Evolutionary conservation across 306 rosid genomes (phyloP).

Genomic region (Sindora glabra): DNA sequence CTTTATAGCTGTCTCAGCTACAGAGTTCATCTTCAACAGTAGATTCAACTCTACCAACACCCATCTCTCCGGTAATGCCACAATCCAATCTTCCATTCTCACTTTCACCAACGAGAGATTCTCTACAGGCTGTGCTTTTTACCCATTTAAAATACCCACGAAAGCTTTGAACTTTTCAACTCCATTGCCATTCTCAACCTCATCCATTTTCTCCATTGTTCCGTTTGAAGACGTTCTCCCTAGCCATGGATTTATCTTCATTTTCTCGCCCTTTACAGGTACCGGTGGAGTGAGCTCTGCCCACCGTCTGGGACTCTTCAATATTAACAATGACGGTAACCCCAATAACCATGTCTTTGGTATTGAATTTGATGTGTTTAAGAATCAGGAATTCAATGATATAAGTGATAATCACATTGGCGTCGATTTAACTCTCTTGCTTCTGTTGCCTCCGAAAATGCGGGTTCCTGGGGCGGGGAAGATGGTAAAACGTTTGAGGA

Average conservation of each 20-base stretch:
- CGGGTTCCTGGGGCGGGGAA: constrained; percentile 38
- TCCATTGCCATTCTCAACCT: constrained; percentile 33
- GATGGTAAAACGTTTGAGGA: constrained; percentile 15
- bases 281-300: constrained; percentile 31
- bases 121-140: constrained; percentile 40
- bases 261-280: constrained; percentile 26
- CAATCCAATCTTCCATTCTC: constrained; percentile 35
- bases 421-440: constrained; percentile 31
- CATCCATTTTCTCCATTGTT: constrained; percentile 43
- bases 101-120: constrained; percentile 35
- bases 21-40: constrained; percentile 43
- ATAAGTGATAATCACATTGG: constrained; percentile 51
- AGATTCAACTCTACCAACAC: constrained; percentile 38
- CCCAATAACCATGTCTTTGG: constrained; percentile 35
- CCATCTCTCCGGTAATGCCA: constrained; percentile 28
- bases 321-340: constrained; percentile 33
- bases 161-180: constrained; percentile 18
- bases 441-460: constrained; percentile 24
- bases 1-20: constrained; percentile 17
- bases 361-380: constrained; percentile 45
- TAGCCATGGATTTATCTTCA: constrained; percentile 44
- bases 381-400: no score
- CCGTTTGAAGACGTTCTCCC: constrained; percentile 21
- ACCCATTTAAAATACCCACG: constrained; percentile 33
- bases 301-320: constrained; percentile 44